Evolutionary conservation across 1,139 yeast species (phyloP).

Genomic region (Geotrichum histeridarum): DNA sequence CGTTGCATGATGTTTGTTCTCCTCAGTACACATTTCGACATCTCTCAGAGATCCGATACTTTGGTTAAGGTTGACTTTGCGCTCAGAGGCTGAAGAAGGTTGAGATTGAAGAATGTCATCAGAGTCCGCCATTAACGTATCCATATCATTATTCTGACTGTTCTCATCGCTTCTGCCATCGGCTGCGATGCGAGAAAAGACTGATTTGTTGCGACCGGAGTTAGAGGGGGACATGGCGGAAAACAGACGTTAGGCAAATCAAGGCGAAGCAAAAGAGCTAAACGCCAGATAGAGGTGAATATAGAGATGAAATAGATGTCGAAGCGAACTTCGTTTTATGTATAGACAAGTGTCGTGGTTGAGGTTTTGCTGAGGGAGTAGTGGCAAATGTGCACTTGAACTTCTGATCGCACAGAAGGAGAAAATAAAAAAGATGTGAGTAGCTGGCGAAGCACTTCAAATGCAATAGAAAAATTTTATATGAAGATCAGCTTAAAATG

Average conservation of each 20-base stretch:
- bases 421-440: no score
- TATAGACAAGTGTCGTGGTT: not conserved
- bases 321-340: not conserved
- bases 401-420: not conserved
- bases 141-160: not conserved
- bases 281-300: not conserved
- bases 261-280: not conserved
- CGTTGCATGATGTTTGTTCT: conserved; percentile 25
- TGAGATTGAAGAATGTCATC: not conserved
- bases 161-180: not conserved
- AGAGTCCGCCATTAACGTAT: conserved; percentile 15
- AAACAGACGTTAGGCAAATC: not conserved
- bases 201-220: not conserved
- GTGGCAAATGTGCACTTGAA: not conserved
- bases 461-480: no score
- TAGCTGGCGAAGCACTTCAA: no score
- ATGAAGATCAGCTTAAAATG: no score
- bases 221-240: not conserved
- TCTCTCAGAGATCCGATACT: conserved; percentile 9
- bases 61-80: conserved; percentile 1
- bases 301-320: not conserved
- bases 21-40: conserved; percentile 22
- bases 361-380: not conserved
- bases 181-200: not conserved
- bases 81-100: not conserved